Evolutionary conservation across 345 rosid species (phyloP).

Genomic region (Sisymbrium altissimum): DNA sequence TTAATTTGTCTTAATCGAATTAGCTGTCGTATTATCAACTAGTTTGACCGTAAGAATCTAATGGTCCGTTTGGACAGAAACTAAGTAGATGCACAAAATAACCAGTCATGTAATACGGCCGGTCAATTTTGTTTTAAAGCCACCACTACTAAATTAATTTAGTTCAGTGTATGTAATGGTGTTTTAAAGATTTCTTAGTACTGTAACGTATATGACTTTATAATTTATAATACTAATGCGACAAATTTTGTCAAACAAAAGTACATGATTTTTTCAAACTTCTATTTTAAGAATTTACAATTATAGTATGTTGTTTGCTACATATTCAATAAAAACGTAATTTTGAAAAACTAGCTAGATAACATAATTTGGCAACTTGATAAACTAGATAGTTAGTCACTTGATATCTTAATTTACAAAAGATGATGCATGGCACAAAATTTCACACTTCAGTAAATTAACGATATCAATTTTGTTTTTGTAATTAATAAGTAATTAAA

Average conservation of each 20-base stretch:
- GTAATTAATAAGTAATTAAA: too few species aligned
- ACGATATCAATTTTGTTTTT: too few species aligned
- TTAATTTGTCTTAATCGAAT: neutral
- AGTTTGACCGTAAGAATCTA: conserved; percentile 3
- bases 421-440: too few species aligned
- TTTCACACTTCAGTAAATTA: too few species aligned
- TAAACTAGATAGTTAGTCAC: neutral
- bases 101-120: conserved; percentile 15
- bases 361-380: neutral
- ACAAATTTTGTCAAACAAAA: neutral
- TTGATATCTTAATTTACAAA: neutral
- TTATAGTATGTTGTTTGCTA: neutral
- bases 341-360: neutral
- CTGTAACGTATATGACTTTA: conserved; percentile 1
- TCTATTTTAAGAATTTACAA: neutral
- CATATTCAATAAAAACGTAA: neutral
- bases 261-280: neutral
- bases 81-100: neutral
- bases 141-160: neutral
- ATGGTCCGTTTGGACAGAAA: neutral
- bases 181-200: neutral
- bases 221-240: neutral
- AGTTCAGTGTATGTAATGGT: neutral
- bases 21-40: conserved; percentile 1
- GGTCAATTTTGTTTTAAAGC: neutral